These are phyloP conservation scores for Phyllosticta citribraziliensis DNA, from an alignment of 2,329 filamentous ascomycete genomes.

Conservation along the genomic window DNA sequence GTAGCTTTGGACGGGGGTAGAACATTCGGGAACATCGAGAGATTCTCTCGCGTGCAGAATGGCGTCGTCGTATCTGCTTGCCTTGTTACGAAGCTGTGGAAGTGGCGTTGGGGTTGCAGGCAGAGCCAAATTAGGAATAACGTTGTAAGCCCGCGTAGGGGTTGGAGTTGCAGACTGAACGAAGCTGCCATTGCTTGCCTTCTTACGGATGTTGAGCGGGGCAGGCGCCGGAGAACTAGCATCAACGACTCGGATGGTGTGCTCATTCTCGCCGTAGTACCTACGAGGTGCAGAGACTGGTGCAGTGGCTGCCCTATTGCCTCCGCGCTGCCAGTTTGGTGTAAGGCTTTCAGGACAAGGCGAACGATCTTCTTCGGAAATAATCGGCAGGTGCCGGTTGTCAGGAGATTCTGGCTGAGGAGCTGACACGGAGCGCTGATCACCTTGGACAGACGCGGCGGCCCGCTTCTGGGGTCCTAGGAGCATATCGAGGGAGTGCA, in stretches of 20 bases:
- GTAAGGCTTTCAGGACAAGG: slow-evolving; percentile 25
- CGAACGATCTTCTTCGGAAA: slow-evolving; percentile 40
- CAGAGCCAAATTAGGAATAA: neutral
- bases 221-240: slow-evolving; percentile 37
- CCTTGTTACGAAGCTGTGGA: neutral
- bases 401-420: slow-evolving; percentile 29
- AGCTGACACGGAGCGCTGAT: slow-evolving; percentile 38
- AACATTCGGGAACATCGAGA: neutral
- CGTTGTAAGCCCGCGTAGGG: slow-evolving; percentile 1
- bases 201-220: slow-evolving; percentile 48
- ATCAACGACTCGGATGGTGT: slow-evolving; percentile 49
- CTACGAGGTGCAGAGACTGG: slow-evolving; percentile 20
- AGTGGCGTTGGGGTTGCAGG: slow-evolving; percentile 3
- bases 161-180: neutral
- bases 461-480: slow-evolving; percentile 1
- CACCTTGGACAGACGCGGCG: slow-evolving; percentile 8
- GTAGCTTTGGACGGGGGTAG: neutral
- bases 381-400: slow-evolving; percentile 35
- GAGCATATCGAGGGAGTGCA: slow-evolving; percentile 5
- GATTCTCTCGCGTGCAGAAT: neutral
- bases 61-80: neutral
- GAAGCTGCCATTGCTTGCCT: slow-evolving; percentile 22
- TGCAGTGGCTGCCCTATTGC: slow-evolving; percentile 35
- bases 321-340: slow-evolving; percentile 15
- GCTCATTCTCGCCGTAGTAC: slow-evolving; percentile 20